Evolutionary conservation across 2,329 filamentous ascomycete species (phyloP).

Genomic region (Fusarium sp.): DNA sequence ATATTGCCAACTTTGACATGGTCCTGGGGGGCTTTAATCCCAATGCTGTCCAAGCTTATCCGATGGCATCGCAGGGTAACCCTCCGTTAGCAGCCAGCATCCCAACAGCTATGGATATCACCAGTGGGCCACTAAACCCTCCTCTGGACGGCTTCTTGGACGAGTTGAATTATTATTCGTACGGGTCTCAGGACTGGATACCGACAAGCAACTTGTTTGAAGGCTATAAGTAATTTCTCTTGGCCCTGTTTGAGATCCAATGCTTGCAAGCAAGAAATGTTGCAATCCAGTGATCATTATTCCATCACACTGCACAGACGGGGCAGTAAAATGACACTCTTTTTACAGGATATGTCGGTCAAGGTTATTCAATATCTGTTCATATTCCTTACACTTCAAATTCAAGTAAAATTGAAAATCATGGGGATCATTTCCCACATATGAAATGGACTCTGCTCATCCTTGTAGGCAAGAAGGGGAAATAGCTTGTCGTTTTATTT

Average conservation of each 20-base stretch:
- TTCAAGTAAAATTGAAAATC: neutral
- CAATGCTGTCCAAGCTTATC: slow-evolving; percentile 21
- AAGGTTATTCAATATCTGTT: too few relatives aligned
- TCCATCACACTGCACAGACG: neutral
- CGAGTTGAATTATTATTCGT: slow-evolving; percentile 57
- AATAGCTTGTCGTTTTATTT: neutral
- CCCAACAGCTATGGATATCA: neutral
- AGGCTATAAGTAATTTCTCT: slow-evolving; percentile 20
- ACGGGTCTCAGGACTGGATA: slow-evolving; percentile 47
- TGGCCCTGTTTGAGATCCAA: too few relatives aligned
- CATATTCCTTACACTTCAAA: neutral
- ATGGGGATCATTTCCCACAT: neutral
- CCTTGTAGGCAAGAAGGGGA: too few relatives aligned
- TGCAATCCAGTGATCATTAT: neutral
- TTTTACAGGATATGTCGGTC: neutral
- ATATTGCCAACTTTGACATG: slow-evolving; percentile 47
- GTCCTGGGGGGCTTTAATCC: slow-evolving; percentile 53
- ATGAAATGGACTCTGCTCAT: neutral
- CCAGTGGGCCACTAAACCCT: slow-evolving; percentile 34
- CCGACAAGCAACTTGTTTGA: slow-evolving; percentile 35
- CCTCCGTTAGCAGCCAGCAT: slow-evolving; percentile 9
- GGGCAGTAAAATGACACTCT: neutral
- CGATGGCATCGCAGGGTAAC: slow-evolving; percentile 14
- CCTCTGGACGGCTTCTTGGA: slow-evolving; percentile 57
- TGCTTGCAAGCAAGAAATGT: neutral